Evolutionary conservation across 73 alveolate genomes (phyloP).

Genomic region (Urostyla sp.): DNA sequence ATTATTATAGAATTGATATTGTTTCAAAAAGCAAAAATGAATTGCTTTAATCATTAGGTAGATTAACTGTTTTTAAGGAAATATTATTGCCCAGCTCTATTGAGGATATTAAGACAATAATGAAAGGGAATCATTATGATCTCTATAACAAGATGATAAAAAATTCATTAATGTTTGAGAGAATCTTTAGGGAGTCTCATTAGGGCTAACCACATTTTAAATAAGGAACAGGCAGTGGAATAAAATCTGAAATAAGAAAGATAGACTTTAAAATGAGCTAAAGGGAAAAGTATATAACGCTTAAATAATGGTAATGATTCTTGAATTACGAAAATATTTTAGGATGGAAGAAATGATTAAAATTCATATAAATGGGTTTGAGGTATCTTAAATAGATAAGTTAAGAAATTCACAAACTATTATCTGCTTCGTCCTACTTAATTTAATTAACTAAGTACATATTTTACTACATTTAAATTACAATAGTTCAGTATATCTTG

Average conservation of each 20-base stretch:
- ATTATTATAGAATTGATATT: no score
- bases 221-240: background rate
- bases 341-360: slow-evolving; percentile 15
- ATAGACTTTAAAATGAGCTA: slow-evolving; percentile 25
- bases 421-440: slow-evolving; percentile 15
- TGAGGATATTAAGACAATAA: background rate
- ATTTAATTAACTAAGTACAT: background rate
- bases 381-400: background rate
- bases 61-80: slow-evolving; percentile 38
- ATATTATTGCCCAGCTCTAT: slow-evolving; percentile 1
- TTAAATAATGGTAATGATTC: slow-evolving; percentile 6
- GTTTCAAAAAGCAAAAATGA: no score
- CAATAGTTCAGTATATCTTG: slow-evolving; percentile 6
- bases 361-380: background rate
- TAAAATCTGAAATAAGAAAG: background rate
- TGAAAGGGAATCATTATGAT: slow-evolving; percentile 14
- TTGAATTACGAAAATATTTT: background rate
- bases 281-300: slow-evolving; percentile 7
- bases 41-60: no score
- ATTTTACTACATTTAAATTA: background rate
- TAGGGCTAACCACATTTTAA: background rate
- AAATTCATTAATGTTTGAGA: slow-evolving; percentile 37
- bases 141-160: slow-evolving; percentile 20
- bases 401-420: slow-evolving; percentile 22
- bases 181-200: background rate